A percentile compares a stretch with the other conserved stretches of the same genome.
Evolutionary conservation across 1,139 yeast genomes (phyloP).

Genomic region (Hansenula sp.): DNA sequence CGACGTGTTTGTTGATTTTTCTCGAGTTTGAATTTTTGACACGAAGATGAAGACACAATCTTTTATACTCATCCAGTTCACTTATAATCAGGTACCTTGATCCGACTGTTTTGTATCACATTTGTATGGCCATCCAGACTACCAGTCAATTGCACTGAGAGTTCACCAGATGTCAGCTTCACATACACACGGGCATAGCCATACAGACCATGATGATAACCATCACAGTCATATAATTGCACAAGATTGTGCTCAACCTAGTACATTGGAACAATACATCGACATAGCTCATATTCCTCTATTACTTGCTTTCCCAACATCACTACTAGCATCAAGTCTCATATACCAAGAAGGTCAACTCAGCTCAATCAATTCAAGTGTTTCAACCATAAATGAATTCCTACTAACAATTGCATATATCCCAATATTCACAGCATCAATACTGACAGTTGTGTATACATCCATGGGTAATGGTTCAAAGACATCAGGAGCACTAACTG

Average conservation of each 20-base stretch:
- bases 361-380: neutral
- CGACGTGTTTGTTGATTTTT: neutral
- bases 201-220: neutral
- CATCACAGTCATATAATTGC: neutral
- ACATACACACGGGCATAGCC: neutral
- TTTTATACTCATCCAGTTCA: too few relatives aligned
- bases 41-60: slow-evolving; percentile 37
- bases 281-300: slow-evolving; percentile 29
- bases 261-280: slow-evolving; percentile 5
- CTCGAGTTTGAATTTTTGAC: neutral
- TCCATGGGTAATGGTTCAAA: slow-evolving; percentile 5
- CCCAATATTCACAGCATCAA: slow-evolving; percentile 25
- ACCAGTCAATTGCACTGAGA: neutral
- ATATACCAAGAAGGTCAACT: slow-evolving; percentile 11
- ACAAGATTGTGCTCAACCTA: neutral
- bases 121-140: too few relatives aligned
- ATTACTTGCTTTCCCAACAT: slow-evolving; percentile 32
- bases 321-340: slow-evolving; percentile 27
- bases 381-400: slow-evolving; percentile 2
- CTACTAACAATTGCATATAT: slow-evolving; percentile 15
- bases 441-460: slow-evolving; percentile 10
- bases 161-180: neutral
- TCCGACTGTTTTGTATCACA: too few relatives aligned
- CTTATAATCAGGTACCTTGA: too few relatives aligned
- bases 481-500: slow-evolving; percentile 1